Base-by-base conservation (phyloP, 352 stramenopile genomes). In the Pilasporangium apinafurcum region DNA sequence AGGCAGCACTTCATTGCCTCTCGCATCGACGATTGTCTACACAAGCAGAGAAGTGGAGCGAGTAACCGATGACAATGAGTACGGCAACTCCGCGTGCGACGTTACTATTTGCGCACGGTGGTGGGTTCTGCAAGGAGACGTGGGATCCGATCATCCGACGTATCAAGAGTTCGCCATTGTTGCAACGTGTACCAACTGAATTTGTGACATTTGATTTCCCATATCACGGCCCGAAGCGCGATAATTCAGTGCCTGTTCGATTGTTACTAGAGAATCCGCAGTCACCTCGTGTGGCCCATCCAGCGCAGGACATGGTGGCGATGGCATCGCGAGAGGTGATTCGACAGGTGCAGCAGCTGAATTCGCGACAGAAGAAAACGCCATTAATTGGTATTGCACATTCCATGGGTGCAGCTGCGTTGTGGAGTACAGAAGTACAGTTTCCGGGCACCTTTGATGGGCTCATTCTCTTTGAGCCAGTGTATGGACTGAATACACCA, bases 81-180 rank as follows among this genome's bases (percentile, higher is more conserved):
- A n/a, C 39, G 16, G 25, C 39, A 16, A 6, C 44, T 16, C 8
- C 14, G n/a, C 13, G 18, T 35, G 33, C 26, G 12, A 69, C 61
- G 39, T 47, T 56, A 42, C 56, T 48, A 34, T 74, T 84, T 38
- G 56, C 51, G n/a, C 71, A 84, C 44, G 71, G 59, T 34, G 68
- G 48, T 5, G 64, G 71, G 20, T 76, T 81, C 44, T 84, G 71
- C 47, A 62, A 60, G 49, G 48, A 81, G 36, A 53, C 62, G 8
- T 84, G 71, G 71, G 43, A 60, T 22, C 65, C 71, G 0, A 45
- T 81, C 22, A 68, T 68, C 20, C 55, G 45, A 14, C 62, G 57
- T 1, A 31, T 84, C n/a, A 51, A 59, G 45, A 34, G 45, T 8
- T 59, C 65, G 21, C 59, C 62, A 2, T 16, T 62, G 51, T 17